These are phyloP conservation scores for Ustilago hordei DNA, from an alignment of 1,284 basidiomycete species.

Conservation along the genomic window DNA sequence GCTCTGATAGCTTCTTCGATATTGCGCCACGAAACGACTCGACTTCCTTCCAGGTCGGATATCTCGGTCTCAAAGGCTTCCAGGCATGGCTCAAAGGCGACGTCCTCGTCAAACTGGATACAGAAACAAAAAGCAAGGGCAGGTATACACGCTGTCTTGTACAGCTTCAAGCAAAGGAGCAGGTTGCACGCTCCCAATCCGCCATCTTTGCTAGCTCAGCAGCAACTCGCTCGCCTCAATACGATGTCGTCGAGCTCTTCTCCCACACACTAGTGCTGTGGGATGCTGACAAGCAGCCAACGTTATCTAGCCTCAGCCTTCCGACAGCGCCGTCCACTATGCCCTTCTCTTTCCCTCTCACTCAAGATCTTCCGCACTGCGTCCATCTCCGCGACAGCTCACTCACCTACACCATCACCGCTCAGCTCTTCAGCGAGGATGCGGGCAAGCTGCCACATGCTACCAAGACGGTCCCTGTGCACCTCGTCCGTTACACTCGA, in stretches of 20 bases:
- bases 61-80: slow-evolving; percentile 62
- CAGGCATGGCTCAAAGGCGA: slow-evolving; percentile 65
- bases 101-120: slow-evolving; percentile 64
- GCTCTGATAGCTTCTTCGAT: slow-evolving; percentile 60
- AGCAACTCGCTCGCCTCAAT: background rate
- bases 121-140: slow-evolving; percentile 30
- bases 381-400: slow-evolving; percentile 59
- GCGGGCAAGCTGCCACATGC: slow-evolving; percentile 28
- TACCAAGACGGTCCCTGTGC: slow-evolving; percentile 49
- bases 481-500: slow-evolving; percentile 61
- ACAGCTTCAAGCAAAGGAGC: slow-evolving; percentile 32
- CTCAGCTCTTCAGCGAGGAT: slow-evolving; percentile 46
- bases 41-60: slow-evolving; percentile 67
- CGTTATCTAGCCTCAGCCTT: slow-evolving; percentile 26
- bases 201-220: background rate
- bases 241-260: slow-evolving; percentile 51
- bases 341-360: slow-evolving; percentile 64
- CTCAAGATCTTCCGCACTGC: slow-evolving; percentile 66
- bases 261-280: slow-evolving; percentile 52
- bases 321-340: slow-evolving; percentile 52
- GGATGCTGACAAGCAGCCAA: slow-evolving; percentile 34
- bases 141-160: slow-evolving; percentile 37
- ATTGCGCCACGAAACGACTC: slow-evolving; percentile 62
- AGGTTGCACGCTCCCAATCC: background rate
- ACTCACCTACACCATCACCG: slow-evolving; percentile 57